Evolutionary conservation across 768 basidiomycete species (phyloP), one percentile per base, ranked within the genome.

Genomic region (Rhodotorula paludigena): DNA sequence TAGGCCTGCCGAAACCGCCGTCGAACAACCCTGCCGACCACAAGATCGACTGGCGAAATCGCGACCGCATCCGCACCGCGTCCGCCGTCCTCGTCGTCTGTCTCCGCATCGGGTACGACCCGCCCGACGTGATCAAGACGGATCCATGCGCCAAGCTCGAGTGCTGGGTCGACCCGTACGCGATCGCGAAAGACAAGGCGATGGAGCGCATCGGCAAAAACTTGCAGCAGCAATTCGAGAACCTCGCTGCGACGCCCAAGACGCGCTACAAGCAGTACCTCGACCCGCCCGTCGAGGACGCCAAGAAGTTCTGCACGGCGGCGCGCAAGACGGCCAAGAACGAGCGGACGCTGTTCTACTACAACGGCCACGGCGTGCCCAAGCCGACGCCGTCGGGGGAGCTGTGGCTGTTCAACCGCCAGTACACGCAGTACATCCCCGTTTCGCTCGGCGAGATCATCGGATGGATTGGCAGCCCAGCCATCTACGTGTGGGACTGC

Each of bases 401-500:
- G 79, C 83, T 99, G 59, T 99, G 96, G 96, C 93, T 96, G 63
- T 99, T 99, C 82, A 98, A 99, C 79, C 83, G 87, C 75, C 89
- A 86, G 73, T 98, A 98, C 78, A 97, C 96, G 0, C 94, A 99
- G 78, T 99, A 99, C 76, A 98, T 98, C 66, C 96, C 96, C 0
- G 89, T 98, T 18, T 92, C 91, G 25, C 81, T 99, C 49, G 88
- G 88, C 78, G 96, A 99, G 74, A 82, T 99, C 23, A 93, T 98
- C 77, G 84, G 82, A 28, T 97, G 92, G 91, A 81, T 98, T 8
- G 92, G 91, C 11, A 89, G 91, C 1, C 96, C 96, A 1, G 90
- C 89, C 38, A 90, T 98, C 36, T 98, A 93, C 77, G 90, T 99
- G 60, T 99, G 96, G 96, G 96, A 99, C 77, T 97, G 93, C 77